These are phyloP conservation scores for Termitomyces sp. DNA, from an alignment of 768 basidiomycete species.

Conservation along the genomic window DNA sequence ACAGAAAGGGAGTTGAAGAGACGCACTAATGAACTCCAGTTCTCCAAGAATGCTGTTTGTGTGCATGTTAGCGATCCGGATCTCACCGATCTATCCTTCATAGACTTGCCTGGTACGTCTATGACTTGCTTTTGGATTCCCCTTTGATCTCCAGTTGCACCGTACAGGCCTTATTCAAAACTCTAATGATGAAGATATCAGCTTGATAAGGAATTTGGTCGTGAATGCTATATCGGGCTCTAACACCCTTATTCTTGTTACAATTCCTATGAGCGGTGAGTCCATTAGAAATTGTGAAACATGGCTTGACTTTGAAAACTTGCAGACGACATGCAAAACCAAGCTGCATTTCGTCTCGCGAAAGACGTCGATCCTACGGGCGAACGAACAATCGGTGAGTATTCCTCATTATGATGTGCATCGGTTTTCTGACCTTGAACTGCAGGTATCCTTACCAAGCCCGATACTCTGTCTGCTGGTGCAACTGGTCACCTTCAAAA, in stretches of 20 bases:
- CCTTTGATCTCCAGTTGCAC: constrained; percentile 12
- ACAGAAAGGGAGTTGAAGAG: constrained; percentile 18
- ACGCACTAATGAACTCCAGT: constrained; percentile 18
- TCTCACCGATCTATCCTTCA: constrained; percentile 44
- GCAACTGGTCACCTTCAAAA: constrained; percentile 29
- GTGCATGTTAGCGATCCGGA: constrained; percentile 39
- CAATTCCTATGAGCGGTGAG: constrained; percentile 61
- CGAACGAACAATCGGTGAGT: constrained; percentile 56
- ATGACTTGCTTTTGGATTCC: constrained; percentile 9
- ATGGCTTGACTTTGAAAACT: not conserved
- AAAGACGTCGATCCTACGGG: constrained; percentile 46
- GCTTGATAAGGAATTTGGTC: constrained; percentile 44
- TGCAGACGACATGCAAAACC: constrained; percentile 65
- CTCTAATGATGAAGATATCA: constrained; percentile 30
- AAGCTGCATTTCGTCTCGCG: constrained; percentile 52
- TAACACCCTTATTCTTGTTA: constrained; percentile 60
- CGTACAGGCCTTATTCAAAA: constrained; percentile 55
- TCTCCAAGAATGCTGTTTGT: constrained; percentile 48
- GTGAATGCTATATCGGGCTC: constrained; percentile 37
- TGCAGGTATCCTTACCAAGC: constrained; percentile 66
- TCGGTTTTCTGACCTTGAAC: not conserved
- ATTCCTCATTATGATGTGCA: not conserved
- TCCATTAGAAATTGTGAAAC: not conserved
- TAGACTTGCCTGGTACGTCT: constrained; percentile 47
- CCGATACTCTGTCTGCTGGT: constrained; percentile 47